A percentile compares a stretch with the other conserved stretches of the same genome.
phyloP scores from a whole-genome alignment of 352 stramenopile species.

The Pythium sukuiense region DNA sequence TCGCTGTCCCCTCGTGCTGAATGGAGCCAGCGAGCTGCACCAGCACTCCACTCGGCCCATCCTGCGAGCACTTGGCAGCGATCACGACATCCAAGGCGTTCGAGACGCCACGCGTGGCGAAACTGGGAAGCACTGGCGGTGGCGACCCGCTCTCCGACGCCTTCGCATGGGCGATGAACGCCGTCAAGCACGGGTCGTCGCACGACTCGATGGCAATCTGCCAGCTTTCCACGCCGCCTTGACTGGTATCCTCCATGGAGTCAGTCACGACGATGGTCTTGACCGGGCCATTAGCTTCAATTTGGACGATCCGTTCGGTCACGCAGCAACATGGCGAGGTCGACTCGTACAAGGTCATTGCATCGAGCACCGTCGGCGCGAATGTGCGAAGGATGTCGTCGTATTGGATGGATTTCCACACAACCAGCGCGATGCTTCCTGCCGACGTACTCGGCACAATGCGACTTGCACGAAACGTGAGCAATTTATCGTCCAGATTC shows the following conservation, averaged over 20 bases:
- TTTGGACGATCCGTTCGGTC: constrained; percentile 36
- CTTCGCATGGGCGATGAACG: constrained; percentile 36
- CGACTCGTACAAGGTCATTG: constrained; percentile 34
- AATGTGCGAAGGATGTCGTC: constrained; percentile 73
- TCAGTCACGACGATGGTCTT: constrained; percentile 50
- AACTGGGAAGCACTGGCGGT: background rate
- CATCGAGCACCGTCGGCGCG: constrained; percentile 51
- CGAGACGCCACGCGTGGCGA: background rate
- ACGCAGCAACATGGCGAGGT: constrained; percentile 29
- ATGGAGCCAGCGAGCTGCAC: constrained; percentile 44
- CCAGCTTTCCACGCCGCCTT: constrained; percentile 29
- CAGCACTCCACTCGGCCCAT: constrained; percentile 26
- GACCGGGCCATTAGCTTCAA: constrained; percentile 23
- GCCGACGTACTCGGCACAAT: constrained; percentile 22
- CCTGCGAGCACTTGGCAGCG: constrained; percentile 8
- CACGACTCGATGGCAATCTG: constrained; percentile 56
- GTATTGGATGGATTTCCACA: constrained; percentile 52
- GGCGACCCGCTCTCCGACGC: constrained; percentile 20
- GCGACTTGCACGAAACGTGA: constrained; percentile 50
- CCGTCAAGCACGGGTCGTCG: constrained; percentile 52
- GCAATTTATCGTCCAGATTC: constrained; percentile 33
- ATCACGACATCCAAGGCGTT: constrained; percentile 17
- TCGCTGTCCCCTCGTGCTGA: constrained; percentile 34
- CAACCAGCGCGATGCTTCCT: constrained; percentile 37
- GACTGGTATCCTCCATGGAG: constrained; percentile 23